Conservation (phyloP, 768 basidiomycete species). For the Boletus subcaerulescens region DNA sequence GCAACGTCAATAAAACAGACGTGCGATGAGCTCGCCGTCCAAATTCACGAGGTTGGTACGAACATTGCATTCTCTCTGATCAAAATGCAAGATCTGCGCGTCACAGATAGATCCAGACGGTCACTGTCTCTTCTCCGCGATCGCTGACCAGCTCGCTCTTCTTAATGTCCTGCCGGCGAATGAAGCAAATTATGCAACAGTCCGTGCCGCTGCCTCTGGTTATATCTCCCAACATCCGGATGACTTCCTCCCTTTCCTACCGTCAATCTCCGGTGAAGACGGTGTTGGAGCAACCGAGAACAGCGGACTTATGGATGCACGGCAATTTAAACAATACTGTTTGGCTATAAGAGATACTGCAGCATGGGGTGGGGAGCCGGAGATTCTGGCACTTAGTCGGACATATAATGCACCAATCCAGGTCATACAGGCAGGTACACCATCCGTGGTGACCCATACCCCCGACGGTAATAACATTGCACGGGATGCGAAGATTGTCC, state of each 20-base stretch:
- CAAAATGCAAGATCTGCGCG: not conserved
- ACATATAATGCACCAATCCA: slow-evolving; percentile 84
- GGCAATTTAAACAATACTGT: slow-evolving; percentile 74
- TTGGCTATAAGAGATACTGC: slow-evolving; percentile 72
- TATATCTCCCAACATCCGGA: slow-evolving; percentile 83
- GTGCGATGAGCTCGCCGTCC: slow-evolving; percentile 63
- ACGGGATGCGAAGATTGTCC: slow-evolving; percentile 42
- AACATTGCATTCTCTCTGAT: not conserved
- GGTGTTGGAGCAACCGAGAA: slow-evolving; percentile 53
- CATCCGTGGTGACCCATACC: slow-evolving; percentile 80
- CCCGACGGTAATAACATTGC: slow-evolving; percentile 40
- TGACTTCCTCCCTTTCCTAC: slow-evolving; percentile 92
- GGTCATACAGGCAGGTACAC: slow-evolving; percentile 81
- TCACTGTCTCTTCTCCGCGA: slow-evolving; percentile 91
- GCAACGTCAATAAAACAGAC: slow-evolving; percentile 58
- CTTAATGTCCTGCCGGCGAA: slow-evolving; percentile 60
- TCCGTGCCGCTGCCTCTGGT: slow-evolving; percentile 68
- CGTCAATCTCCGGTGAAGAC: slow-evolving; percentile 70
- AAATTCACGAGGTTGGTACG: slow-evolving; percentile 58
- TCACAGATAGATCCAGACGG: slow-evolving; percentile 90
- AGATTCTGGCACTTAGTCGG: slow-evolving; percentile 85
- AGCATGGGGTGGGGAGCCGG: slow-evolving; percentile 98
- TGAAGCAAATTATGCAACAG: slow-evolving; percentile 56
- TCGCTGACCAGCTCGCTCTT: slow-evolving; percentile 87
- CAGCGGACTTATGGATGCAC: slow-evolving; percentile 67